Conservation (phyloP, 306 rosid genomes). For the Arachis hypogaea region DNA sequence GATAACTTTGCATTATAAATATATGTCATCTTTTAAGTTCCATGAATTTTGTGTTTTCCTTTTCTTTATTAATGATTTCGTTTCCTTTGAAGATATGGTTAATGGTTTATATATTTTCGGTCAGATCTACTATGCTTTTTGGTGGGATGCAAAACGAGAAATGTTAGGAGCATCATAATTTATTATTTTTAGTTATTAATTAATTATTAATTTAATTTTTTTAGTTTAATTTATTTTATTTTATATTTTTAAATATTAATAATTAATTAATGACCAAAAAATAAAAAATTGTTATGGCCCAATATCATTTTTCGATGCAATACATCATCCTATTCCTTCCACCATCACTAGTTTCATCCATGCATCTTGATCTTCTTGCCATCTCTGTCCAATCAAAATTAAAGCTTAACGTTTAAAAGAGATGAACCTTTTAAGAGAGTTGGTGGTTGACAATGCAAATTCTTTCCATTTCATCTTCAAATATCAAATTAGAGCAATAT, state of each 20-base stretch:
- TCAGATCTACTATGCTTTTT: constrained; percentile 1
- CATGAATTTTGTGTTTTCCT: constrained; percentile 29
- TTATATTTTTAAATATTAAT: too few relatives aligned
- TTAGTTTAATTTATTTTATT: too few relatives aligned
- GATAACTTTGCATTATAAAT: constrained; percentile 37
- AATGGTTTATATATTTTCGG: constrained; percentile 10
- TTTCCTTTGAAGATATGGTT: constrained; percentile 28
- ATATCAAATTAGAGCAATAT: too few relatives aligned
- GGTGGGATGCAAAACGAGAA: not conserved
- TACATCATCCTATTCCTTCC: not conserved
- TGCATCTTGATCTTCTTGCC: not conserved
- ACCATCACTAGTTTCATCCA: not conserved
- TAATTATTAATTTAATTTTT: too few relatives aligned
- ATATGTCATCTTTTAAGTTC: constrained; percentile 24
- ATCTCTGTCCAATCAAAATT: too few relatives aligned
- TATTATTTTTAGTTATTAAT: too few relatives aligned
- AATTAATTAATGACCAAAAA: too few relatives aligned
- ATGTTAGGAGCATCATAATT: too few relatives aligned
- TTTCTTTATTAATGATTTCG: constrained; percentile 10
- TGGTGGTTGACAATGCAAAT: not conserved
- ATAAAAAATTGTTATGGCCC: too few relatives aligned
- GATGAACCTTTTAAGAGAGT: not conserved
- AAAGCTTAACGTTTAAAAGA: not conserved
- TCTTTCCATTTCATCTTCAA: not conserved
- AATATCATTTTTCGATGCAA: too few relatives aligned